Evolutionary conservation across 345 rosid species (phyloP), one percentile per base, ranked within the genome.

Genomic region (Geranium brycei): DNA sequence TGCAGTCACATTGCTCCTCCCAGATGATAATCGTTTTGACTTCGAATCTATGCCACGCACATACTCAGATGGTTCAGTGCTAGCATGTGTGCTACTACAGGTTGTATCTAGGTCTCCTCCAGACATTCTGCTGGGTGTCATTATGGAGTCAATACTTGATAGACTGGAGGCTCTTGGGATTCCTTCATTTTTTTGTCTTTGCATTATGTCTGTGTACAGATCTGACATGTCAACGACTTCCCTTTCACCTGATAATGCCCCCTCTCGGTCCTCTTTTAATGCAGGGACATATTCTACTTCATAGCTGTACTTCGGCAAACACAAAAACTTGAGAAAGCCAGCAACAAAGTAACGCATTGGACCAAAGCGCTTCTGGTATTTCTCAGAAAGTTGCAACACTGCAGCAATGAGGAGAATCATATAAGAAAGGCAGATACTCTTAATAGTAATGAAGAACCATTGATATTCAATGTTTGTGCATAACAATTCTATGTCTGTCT

Each of bases 231-330:
- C 95, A 65, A 85, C 73, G 40, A 72, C 73, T 71, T 86, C 92
- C 30, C 60, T 57, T 23, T 82, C 91, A 60, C 74, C 73, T 5
- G 80, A 69, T 19, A 47, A 69, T 62, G 78, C 82, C 32, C 82
- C 86, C 69, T 89, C 95, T 57, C 38, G 74, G 35, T 88, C 95
- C 69, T 81, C 91, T 78, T 83, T 83, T 66, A 72, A 69, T 65
- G 86, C 99, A 17, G 91, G 95, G 67, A 93, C 86, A 79, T 90
- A 93, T 79, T 93, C 97, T 79, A 93, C 85, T 76, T 93, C 99
- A 59, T 75, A 90, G 83, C 65, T 88, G 79, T 93, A 93, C 73
- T 82, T 93, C n/a, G 99, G 99, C 80, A 93, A 75, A 81, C 99
- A 93, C 58, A 93, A 75, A 73, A 88, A 93, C 80, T 90, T 93